Conservation (phyloP, 176 grass and related monocot species). For the Aegilops umbellulata region DNA sequence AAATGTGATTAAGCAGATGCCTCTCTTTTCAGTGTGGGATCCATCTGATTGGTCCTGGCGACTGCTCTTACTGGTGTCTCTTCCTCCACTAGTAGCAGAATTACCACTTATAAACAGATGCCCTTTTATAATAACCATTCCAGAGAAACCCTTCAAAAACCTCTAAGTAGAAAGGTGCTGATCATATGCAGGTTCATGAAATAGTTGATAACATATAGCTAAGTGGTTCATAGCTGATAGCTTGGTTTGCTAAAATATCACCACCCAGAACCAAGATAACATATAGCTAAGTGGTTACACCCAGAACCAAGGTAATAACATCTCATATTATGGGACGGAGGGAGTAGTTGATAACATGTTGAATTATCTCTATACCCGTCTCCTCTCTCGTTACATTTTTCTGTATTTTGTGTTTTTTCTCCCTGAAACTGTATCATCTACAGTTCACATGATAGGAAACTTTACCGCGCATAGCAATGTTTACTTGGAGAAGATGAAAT, state of each 20-base stretch:
- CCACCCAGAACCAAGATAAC: conserved; percentile 3
- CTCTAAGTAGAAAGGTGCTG: not conserved
- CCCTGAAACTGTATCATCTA: not conserved
- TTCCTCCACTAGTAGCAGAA: not conserved
- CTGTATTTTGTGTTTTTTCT: not conserved
- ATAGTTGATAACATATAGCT: not conserved
- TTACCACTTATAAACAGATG: not conserved
- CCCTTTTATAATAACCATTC: conserved; percentile 6
- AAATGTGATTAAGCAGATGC: not conserved
- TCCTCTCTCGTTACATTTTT: not conserved
- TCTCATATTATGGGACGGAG: too few relatives aligned
- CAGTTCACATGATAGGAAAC: not conserved
- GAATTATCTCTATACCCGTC: not conserved
- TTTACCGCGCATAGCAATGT: conserved; percentile 91
- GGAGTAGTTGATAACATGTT: not conserved
- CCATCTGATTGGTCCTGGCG: not conserved
- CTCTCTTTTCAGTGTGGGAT: not conserved
- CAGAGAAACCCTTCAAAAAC: not conserved
- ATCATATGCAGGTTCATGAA: not conserved
- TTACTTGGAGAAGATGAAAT: conserved; percentile 83
- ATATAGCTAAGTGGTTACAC: not conserved
- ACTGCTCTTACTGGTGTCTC: not conserved
- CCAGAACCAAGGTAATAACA: not conserved
- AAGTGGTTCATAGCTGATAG: not conserved
- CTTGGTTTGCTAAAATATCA: not conserved